Base-by-base conservation (phyloP, 768 basidiomycete species). In the Punctularia strigosozonata region DNA sequence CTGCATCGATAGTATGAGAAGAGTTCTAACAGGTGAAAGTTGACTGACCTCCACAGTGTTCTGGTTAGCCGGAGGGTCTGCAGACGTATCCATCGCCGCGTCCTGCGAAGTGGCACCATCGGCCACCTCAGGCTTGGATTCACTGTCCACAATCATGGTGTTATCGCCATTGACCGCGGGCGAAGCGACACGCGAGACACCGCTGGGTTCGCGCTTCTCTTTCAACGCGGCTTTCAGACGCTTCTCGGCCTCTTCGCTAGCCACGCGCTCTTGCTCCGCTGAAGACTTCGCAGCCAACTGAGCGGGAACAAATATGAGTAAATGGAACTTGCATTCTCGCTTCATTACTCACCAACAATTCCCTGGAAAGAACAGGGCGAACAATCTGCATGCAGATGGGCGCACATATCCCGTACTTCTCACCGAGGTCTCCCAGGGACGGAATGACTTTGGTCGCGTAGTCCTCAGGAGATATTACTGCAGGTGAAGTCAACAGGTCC, bases 311-410 rank as follows among this genome's bases (percentile, higher is more conserved):
- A 25, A 25, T 4, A 21, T 3, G 8, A 10, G 18, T 18, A 17
- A 17, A 10, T 22, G 21, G 24, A 10, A 15, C n/a, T 18, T 20
- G 35, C 18, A 19, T 10, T 17, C 7, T 5, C 2, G 22, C 24
- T 4, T 10, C 10, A 31, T 33, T 1, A 61, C 70, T 41, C 53
- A 81, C 81, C 49, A 84, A 58, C 33, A 86, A 60, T 21, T 67
- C 60, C 6, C 62, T 62, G 45, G 84, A 75, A 31, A 86, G 64
- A 39, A 83, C 78, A 12, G 94, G 91, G 13, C 95, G 76, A 26
- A 88, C 72, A 41, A 98, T 81, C 53, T 92, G 89, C 86, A 98
- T 95, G 38, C 90, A 88, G 40, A 95, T 80, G 10, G 85, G 75
- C 25, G 84, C 76, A 42, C 79, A 76, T 32, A 99, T 75, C 5